Evolutionary conservation across 2,329 filamentous ascomycete genomes (phyloP).

Genomic region (Epichloe sp.): DNA sequence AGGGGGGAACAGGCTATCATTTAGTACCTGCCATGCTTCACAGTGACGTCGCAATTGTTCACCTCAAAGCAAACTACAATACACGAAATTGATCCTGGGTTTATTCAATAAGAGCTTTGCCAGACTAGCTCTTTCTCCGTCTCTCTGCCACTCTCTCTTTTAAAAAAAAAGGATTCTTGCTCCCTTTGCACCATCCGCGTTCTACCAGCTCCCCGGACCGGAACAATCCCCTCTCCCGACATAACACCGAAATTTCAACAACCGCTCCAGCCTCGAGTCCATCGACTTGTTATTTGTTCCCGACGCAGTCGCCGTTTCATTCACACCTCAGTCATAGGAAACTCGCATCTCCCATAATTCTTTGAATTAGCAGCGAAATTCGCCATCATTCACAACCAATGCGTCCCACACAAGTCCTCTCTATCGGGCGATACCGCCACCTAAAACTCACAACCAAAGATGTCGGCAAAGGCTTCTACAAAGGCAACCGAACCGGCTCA

Average conservation of each 20-base stretch:
- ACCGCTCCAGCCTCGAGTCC: neutral
- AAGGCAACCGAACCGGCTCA: slow-evolving; percentile 78
- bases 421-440: slow-evolving; percentile 56
- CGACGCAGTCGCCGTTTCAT: too few species aligned
- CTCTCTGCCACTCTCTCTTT: too few species aligned
- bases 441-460: slow-evolving; percentile 82
- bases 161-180: too few species aligned
- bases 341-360: neutral
- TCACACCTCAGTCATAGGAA: too few species aligned
- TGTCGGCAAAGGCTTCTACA: slow-evolving; percentile 90
- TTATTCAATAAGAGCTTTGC: too few species aligned
- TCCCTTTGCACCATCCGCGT: too few species aligned
- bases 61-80: too few species aligned
- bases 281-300: too few species aligned
- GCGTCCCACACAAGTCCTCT: slow-evolving; percentile 56
- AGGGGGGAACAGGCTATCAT: too few species aligned
- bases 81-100: too few species aligned
- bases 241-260: slow-evolving; percentile 8
- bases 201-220: slow-evolving; percentile 10
- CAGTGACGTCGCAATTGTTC: neutral
- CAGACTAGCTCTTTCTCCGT: too few species aligned
- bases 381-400: slow-evolving; percentile 25
- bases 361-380: slow-evolving; percentile 1
- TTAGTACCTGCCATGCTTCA: too few species aligned
- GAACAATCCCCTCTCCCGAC: slow-evolving; percentile 17